Percentiles rank a stretch among this genome's conserved stretches.
Evolutionary conservation across 257 asterid species (phyloP).

Genomic region (Gardenia jasminoides): DNA sequence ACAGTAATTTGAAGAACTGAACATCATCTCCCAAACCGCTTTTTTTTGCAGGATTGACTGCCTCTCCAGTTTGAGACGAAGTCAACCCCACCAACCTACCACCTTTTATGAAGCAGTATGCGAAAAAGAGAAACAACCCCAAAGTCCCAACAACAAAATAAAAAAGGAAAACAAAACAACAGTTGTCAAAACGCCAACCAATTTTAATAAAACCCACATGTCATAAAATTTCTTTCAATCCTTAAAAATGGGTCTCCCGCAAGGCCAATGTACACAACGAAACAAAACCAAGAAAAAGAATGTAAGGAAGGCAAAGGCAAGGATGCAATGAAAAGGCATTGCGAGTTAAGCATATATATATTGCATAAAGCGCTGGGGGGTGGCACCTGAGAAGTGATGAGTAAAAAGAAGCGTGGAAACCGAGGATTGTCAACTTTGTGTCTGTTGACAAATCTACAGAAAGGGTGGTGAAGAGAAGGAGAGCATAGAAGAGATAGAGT

Average conservation of each 20-base stretch:
- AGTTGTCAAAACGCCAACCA: constrained; percentile 5
- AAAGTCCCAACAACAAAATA: neutral
- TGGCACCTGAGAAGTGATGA: constrained; percentile 20
- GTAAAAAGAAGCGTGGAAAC: constrained; percentile 27
- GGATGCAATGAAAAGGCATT: constrained; percentile 7
- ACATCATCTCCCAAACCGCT: constrained; percentile 37
- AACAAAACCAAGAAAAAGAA: constrained; percentile 4
- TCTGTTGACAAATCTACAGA: neutral
- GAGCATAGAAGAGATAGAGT: neutral
- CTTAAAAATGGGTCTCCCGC: neutral
- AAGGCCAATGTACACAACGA: neutral
- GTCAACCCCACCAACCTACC: constrained; percentile 98
- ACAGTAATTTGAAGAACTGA: constrained; percentile 28
- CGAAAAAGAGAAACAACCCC: constrained; percentile 45
- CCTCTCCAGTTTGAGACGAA: constrained; percentile 28
- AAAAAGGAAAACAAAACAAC: neutral
- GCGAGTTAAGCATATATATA: neutral
- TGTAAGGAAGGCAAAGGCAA: neutral
- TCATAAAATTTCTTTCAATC: neutral
- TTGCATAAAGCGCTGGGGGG: neutral
- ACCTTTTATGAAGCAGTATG: constrained; percentile 67
- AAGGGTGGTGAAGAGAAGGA: neutral
- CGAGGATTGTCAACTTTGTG: constrained; percentile 23
- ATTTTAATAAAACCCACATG: neutral
- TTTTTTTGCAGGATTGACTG: constrained; percentile 25